These are phyloP conservation scores for Neurospora sp. DNA, from an alignment of 495 filamentous ascomycete species.

Conservation along the genomic window DNA sequence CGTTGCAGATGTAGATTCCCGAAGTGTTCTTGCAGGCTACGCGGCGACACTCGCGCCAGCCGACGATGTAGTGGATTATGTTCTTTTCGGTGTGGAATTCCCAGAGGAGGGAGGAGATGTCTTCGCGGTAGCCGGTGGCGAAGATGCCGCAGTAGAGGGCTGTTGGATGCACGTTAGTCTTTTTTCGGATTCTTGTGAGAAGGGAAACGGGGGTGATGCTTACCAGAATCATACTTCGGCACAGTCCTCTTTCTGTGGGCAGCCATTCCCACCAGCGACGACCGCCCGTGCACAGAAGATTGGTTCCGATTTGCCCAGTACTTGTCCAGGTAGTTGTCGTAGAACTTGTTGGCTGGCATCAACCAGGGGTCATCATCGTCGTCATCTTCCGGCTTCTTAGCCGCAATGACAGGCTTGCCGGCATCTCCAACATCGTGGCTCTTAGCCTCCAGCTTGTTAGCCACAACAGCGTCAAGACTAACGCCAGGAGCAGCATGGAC, in stretches of 20 bases:
- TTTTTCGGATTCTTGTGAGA: background rate
- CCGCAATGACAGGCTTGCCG: background rate
- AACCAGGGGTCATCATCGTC: background rate
- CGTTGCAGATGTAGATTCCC: constrained; percentile 12
- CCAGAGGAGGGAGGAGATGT: background rate
- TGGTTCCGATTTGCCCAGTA: background rate
- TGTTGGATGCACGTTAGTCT: background rate
- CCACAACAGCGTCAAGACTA: background rate
- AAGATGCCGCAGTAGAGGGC: constrained; percentile 8
- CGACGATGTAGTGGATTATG: background rate
- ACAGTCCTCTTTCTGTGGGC: background rate
- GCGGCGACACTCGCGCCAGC: background rate
- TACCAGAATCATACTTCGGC: background rate
- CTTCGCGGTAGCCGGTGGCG: background rate
- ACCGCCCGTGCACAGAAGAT: background rate
- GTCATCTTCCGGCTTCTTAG: background rate
- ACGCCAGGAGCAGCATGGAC: background rate
- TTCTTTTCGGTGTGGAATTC: background rate
- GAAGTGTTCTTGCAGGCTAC: constrained; percentile 5
- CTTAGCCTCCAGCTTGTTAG: background rate
- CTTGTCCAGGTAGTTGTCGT: background rate
- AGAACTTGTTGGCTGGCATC: background rate
- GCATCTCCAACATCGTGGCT: background rate
- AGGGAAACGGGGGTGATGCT: too few species aligned
- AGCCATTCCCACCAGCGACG: background rate